Evolutionary conservation across 805 yeast genomes (phyloP).

Genomic region (Saccharomycopsis vini): DNA sequence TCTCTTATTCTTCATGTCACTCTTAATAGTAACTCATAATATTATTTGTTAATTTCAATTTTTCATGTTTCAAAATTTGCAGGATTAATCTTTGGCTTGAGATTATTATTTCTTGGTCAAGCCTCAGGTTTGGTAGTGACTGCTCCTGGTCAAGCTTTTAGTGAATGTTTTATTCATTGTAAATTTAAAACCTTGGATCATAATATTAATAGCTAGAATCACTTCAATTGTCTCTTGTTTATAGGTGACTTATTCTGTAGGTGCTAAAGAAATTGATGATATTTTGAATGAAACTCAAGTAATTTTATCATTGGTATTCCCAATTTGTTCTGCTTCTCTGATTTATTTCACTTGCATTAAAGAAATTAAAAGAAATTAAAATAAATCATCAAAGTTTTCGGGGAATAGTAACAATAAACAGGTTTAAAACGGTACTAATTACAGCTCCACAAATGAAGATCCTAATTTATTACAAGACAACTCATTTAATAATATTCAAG

Average conservation of each 20-base stretch:
- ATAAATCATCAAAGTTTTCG: too few relatives aligned
- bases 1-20: conserved; percentile 61
- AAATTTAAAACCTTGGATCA: conserved; percentile 66
- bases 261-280: conserved; percentile 58
- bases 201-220: conserved; percentile 67
- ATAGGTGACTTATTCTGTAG: conserved; percentile 60
- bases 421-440: neutral
- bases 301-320: conserved; percentile 69
- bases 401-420: neutral
- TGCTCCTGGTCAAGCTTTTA: conserved; percentile 84
- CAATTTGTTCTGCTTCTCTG: conserved; percentile 78
- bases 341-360: conserved; percentile 71
- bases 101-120: conserved; percentile 77
- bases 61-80: conserved; percentile 60
- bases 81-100: conserved; percentile 77
- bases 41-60: conserved; percentile 56
- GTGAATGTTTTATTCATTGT: conserved; percentile 88
- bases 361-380: conserved; percentile 60
- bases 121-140: conserved; percentile 92
- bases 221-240: conserved; percentile 80
- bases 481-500: too few relatives aligned
- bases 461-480: neutral
- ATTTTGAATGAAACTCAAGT: conserved; percentile 83
- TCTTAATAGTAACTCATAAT: conserved; percentile 64
- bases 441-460: neutral